A percentile compares a stretch with the other conserved stretches of the same genome.
Evolutionary conservation across 2,329 filamentous ascomycete species (phyloP).

Genomic region (Magnaporthiopsis poae): DNA sequence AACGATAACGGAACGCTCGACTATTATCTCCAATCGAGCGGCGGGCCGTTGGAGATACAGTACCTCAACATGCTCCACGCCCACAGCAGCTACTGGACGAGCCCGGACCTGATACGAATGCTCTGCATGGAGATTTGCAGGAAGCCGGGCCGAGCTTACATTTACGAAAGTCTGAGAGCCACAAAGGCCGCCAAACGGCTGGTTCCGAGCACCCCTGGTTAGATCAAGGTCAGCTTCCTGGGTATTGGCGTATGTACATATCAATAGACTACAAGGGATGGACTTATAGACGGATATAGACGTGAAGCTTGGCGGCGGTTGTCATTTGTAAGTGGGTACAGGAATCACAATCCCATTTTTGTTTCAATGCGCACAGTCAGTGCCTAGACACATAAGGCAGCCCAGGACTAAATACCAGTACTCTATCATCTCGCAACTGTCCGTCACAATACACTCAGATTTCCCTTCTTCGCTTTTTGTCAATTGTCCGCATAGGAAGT

Average conservation of each 20-base stretch:
- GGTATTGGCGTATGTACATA: not conserved
- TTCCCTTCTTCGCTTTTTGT: too few species aligned
- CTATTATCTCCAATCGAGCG: constrained; percentile 73
- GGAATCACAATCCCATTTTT: not conserved
- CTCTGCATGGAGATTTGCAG: constrained; percentile 81
- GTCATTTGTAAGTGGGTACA: not conserved
- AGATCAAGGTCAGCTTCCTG: not conserved
- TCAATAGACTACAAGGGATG: not conserved
- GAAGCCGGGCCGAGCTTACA: constrained; percentile 53
- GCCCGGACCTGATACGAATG: constrained; percentile 79
- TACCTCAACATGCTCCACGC: constrained; percentile 95
- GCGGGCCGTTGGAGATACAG: constrained; percentile 83
- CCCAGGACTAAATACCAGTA: too few species aligned
- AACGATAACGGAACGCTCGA: constrained; percentile 98
- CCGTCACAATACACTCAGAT: too few species aligned
- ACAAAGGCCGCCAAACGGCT: constrained; percentile 39
- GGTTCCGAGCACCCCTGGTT: constrained; percentile 1
- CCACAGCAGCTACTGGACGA: constrained; percentile 88
- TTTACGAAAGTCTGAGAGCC: constrained; percentile 49
- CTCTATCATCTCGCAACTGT: too few species aligned
- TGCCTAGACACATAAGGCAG: too few species aligned
- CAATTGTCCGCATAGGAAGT: too few species aligned
- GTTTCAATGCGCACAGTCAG: too few species aligned
- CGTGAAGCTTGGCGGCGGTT: not conserved
- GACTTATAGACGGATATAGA: too few species aligned